These are phyloP conservation scores for Eragrostis nindensis DNA, from an alignment of 176 grass and related monocot species.

Conservation along the genomic window DNA sequence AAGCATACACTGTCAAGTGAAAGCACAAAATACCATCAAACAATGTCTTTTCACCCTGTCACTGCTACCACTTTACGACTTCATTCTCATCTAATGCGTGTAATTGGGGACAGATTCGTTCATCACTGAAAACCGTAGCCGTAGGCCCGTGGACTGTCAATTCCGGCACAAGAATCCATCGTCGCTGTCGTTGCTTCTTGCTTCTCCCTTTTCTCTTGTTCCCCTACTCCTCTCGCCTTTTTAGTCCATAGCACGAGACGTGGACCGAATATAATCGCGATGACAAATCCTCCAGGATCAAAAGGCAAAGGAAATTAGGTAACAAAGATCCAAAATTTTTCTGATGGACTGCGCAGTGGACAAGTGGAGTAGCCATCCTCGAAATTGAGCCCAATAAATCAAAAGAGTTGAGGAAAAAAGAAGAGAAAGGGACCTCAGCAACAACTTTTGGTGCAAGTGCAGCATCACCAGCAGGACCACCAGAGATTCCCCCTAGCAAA, in stretches of 20 bases:
- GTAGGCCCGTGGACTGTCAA: conserved; percentile 10
- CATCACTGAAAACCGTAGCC: conserved; percentile 6
- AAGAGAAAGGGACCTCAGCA: conserved; percentile 4
- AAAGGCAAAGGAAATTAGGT: not conserved
- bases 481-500: conserved; percentile 33
- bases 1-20: no score
- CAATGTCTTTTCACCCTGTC: no score
- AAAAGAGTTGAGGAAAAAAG: not conserved
- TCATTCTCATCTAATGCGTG: no score
- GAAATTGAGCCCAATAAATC: not conserved
- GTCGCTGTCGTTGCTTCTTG: not conserved
- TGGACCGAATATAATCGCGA: not conserved
- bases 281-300: not conserved
- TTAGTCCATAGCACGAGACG: not conserved
- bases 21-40: no score
- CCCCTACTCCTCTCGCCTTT: no score
- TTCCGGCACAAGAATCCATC: conserved; percentile 17
- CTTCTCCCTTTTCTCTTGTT: no score
- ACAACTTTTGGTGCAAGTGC: conserved; percentile 40
- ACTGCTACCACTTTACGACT: no score
- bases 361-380: not conserved
- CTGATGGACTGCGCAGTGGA: not conserved
- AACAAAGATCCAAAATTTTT: not conserved
- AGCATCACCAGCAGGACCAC: conserved; percentile 34
- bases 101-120: not conserved